phyloP scores from a whole-genome alignment of 352 stramenopile species.

The Chrysophaeum taylorii region DNA sequence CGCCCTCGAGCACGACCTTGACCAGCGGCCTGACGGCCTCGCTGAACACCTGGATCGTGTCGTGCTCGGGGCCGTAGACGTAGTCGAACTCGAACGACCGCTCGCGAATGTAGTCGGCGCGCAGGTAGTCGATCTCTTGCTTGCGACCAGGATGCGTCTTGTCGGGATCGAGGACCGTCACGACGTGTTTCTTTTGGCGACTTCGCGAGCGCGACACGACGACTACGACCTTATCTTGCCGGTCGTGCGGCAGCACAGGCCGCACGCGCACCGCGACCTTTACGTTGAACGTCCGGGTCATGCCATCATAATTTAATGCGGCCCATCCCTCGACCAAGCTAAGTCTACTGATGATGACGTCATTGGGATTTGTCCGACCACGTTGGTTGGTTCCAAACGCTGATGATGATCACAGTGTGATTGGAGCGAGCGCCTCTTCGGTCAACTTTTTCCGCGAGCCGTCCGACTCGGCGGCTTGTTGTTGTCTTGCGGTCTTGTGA shows the following conservation, averaged over 20 bases:
- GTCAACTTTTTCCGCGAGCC: too few species aligned
- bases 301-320: too few species aligned
- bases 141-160: constrained; percentile 26
- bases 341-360: too few species aligned
- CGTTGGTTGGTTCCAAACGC: too few species aligned
- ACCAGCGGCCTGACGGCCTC: constrained; percentile 73
- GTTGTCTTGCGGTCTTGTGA: too few species aligned
- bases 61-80: constrained; percentile 56
- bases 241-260: constrained; percentile 59
- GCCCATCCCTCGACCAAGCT: too few species aligned
- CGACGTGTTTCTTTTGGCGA: constrained; percentile 41
- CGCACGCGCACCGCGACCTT: constrained; percentile 54
- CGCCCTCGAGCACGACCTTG: constrained; percentile 65
- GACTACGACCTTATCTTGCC: constrained; percentile 57
- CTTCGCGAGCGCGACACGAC: constrained; percentile 48
- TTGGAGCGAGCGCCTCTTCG: too few species aligned
- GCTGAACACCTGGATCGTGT: constrained; percentile 50
- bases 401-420: too few species aligned
- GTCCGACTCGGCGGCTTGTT: too few species aligned
- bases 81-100: constrained; percentile 77
- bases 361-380: too few species aligned
- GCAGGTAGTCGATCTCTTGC: constrained; percentile 37
- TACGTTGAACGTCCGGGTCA: constrained; percentile 2
- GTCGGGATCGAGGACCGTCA: constrained; percentile 60
- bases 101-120: constrained; percentile 47